Percentiles rank a stretch among this genome's conserved stretches.
These are phyloP conservation scores for Malania oleifera DNA, from an alignment of 164 flowering plant genomes.

Conservation along the genomic window DNA sequence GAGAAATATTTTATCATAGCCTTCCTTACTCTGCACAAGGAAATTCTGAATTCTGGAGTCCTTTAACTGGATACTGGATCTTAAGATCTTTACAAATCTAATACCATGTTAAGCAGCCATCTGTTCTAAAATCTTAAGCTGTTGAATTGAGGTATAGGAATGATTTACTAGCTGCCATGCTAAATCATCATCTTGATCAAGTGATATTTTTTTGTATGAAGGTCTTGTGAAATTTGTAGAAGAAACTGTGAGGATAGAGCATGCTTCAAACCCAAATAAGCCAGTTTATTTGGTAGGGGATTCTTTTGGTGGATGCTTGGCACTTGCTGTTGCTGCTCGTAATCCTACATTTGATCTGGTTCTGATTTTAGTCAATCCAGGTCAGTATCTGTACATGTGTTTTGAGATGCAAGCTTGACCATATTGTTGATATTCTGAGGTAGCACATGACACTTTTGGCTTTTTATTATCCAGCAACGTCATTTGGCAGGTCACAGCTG, in stretches of 20 bases:
- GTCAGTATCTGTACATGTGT: constrained; percentile 27
- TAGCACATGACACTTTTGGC: neutral
- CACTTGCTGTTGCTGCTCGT: constrained; percentile 90
- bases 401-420: neutral
- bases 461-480: constrained; percentile 52
- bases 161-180: constrained; percentile 20
- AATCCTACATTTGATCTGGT: constrained; percentile 80
- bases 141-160: constrained; percentile 14
- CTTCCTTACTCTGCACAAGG: no score
- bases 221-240: constrained; percentile 67
- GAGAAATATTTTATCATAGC: no score
- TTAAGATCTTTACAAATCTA: no score
- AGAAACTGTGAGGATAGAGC: constrained; percentile 55
- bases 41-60: no score
- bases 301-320: constrained; percentile 92
- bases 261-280: constrained; percentile 54
- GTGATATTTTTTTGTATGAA: constrained; percentile 19
- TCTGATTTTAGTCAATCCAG: constrained; percentile 79
- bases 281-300: constrained; percentile 92
- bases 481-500: constrained; percentile 68
- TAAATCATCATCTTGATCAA: neutral
- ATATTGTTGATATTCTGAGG: neutral
- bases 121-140: no score
- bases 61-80: no score
- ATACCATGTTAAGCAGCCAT: no score